Evolutionary conservation across 768 basidiomycete species (phyloP).

Genomic region (Termitomyces sp.): DNA sequence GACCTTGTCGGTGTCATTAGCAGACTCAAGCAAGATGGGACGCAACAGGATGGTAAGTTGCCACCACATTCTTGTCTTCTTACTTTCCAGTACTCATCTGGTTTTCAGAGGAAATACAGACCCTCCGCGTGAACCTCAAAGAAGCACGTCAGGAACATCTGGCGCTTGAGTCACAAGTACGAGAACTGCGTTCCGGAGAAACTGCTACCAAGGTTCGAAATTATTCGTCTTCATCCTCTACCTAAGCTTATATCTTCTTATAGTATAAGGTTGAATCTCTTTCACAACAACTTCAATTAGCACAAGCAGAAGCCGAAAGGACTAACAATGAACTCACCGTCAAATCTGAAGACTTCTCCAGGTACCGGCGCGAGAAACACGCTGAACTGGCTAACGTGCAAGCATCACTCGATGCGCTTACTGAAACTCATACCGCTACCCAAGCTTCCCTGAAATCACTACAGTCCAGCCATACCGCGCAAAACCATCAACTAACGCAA

Average conservation of each 20-base stretch:
- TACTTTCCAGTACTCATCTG: slow-evolving; percentile 10
- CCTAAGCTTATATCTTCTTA: slow-evolving; percentile 1
- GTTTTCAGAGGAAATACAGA: slow-evolving; percentile 65
- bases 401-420: slow-evolving; percentile 69
- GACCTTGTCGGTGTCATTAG: too few relatives aligned
- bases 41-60: slow-evolving; percentile 74
- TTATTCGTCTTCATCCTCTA: neutral
- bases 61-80: slow-evolving; percentile 1
- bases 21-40: slow-evolving; percentile 73
- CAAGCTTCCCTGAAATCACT: slow-evolving; percentile 71
- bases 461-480: slow-evolving; percentile 68
- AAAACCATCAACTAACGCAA: slow-evolving; percentile 75
- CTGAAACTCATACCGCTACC: slow-evolving; percentile 63
- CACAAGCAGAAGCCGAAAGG: slow-evolving; percentile 75
- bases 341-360: slow-evolving; percentile 82
- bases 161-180: slow-evolving; percentile 60
- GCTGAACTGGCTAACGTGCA: slow-evolving; percentile 76
- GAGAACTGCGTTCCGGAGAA: slow-evolving; percentile 73
- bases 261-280: slow-evolving; percentile 88
- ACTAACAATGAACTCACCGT: slow-evolving; percentile 62
- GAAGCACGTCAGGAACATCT: slow-evolving; percentile 76
- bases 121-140: slow-evolving; percentile 65
- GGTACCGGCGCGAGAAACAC: slow-evolving; percentile 79
- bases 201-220: slow-evolving; percentile 68
- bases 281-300: slow-evolving; percentile 75